phyloP scores from a whole-genome alignment of 148 eudicot species.

The Selenicereus undatus region DNA sequence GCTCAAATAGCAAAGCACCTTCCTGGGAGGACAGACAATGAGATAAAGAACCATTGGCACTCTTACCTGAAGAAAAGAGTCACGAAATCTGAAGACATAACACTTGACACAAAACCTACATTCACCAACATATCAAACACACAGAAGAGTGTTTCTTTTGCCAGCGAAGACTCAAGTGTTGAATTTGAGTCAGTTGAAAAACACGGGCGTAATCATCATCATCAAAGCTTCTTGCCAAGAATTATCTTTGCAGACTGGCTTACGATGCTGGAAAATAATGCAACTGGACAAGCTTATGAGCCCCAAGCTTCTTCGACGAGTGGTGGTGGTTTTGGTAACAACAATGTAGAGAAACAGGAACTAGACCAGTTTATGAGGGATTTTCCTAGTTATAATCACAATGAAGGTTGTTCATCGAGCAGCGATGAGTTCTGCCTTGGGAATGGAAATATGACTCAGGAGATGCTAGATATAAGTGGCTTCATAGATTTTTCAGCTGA shows the following conservation, averaged over 20 bases:
- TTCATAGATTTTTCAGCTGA: slow-evolving; percentile 21
- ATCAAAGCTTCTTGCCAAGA: slow-evolving; percentile 23
- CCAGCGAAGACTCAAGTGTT: slow-evolving; percentile 5
- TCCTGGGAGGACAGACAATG: slow-evolving; percentile 77
- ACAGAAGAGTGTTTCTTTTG: neutral
- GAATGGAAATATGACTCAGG: slow-evolving; percentile 18
- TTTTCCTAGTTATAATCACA: slow-evolving; percentile 11
- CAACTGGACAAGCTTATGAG: neutral
- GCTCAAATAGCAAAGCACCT: slow-evolving; percentile 64
- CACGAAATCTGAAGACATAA: neutral
- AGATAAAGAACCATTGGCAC: slow-evolving; percentile 73
- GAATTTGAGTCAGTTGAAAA: neutral
- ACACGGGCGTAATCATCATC: neutral
- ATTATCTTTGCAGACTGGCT: slow-evolving; percentile 30
- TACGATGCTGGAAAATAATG: neutral
- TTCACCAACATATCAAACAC: slow-evolving; percentile 1
- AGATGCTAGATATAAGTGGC: slow-evolving; percentile 24
- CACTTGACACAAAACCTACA: neutral
- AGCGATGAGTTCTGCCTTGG: slow-evolving; percentile 15
- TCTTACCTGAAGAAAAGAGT: slow-evolving; percentile 45
- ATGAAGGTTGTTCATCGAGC: slow-evolving; percentile 22
- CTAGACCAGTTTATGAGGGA: neutral
- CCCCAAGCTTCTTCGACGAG: neutral
- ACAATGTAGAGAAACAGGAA: slow-evolving; percentile 13
- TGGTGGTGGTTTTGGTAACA: slow-evolving; percentile 9